Conservation (phyloP, 768 basidiomycete genomes). For the Mycena floridula region DNA sequence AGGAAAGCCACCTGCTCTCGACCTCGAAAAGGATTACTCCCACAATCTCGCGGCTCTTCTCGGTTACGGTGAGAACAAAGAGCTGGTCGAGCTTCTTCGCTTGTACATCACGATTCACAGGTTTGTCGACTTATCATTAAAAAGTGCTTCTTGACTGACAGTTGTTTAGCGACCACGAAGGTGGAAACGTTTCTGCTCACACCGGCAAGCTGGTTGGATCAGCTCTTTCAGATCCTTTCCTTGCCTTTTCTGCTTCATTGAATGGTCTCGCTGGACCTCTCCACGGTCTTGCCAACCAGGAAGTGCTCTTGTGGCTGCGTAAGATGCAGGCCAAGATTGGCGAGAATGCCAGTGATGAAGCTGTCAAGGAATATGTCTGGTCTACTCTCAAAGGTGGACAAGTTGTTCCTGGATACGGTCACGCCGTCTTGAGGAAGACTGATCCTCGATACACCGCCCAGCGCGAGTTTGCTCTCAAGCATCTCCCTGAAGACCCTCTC, state of each 20-base stretch:
- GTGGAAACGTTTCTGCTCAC: conserved; percentile 96
- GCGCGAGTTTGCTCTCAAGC: conserved; percentile 82
- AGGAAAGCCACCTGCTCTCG: conserved; percentile 85
- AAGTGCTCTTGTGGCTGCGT: conserved; percentile 90
- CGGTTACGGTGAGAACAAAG: conserved; percentile 82
- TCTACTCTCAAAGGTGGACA: conserved; percentile 87
- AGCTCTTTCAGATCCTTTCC: conserved; percentile 96
- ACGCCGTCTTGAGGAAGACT: conserved; percentile 83
- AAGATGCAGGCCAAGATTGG: conserved; percentile 92
- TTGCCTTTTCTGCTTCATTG: conserved; percentile 85
- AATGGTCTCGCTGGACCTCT: conserved; percentile 97
- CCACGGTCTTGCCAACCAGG: conserved; percentile 96
- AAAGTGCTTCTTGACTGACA: background rate
- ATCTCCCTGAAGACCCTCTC: conserved; percentile 79
- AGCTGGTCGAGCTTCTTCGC: conserved; percentile 90
- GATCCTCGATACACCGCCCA: conserved; percentile 92
- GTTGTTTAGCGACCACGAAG: conserved; percentile 80
- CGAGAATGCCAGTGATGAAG: conserved; percentile 76
- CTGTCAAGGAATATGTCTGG: conserved; percentile 94
- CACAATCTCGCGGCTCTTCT: conserved; percentile 86
- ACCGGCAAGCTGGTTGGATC: conserved; percentile 91
- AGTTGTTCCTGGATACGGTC: conserved; percentile 91
- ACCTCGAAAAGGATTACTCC: conserved; percentile 81
- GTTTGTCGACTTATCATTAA: conserved; percentile 24
- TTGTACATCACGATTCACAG: conserved; percentile 98